A percentile compares a stretch with the other conserved stretches of the same genome.
Evolutionary conservation across 768 basidiomycete genomes (phyloP).

Genomic region (Tylopilus cervinicoccineus): DNA sequence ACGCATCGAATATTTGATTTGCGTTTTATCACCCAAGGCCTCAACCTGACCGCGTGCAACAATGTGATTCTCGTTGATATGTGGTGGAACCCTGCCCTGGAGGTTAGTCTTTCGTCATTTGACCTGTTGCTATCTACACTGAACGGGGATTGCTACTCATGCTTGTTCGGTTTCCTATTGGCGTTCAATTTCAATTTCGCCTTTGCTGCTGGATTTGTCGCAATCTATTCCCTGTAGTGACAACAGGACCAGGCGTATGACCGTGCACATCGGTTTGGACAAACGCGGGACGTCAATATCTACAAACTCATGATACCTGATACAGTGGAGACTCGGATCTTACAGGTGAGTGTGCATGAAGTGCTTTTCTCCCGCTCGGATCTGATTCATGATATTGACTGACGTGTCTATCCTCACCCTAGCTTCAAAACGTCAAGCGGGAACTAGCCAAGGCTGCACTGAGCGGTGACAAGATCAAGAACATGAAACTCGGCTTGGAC

Average conservation of each 20-base stretch:
- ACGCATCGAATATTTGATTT: neutral
- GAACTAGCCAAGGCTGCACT: conserved; percentile 79
- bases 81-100: conserved; percentile 93
- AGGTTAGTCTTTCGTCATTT: conserved; percentile 41
- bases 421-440: conserved; percentile 93
- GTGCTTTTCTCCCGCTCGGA: neutral
- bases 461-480: conserved; percentile 85
- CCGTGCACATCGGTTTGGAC: conserved; percentile 86
- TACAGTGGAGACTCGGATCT: conserved; percentile 86
- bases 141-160: conserved; percentile 2
- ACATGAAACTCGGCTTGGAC: conserved; percentile 76
- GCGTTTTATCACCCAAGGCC: conserved; percentile 42
- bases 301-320: conserved; percentile 84
- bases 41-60: conserved; percentile 91
- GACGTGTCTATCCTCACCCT: neutral
- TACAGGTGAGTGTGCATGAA: conserved; percentile 50
- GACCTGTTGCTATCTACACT: conserved; percentile 2
- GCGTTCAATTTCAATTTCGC: neutral
- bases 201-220: neutral
- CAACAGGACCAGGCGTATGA: conserved; percentile 88
- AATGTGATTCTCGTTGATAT: conserved; percentile 91
- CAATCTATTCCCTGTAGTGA: neutral
- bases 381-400: neutral
- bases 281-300: conserved; percentile 81
- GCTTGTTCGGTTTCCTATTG: neutral